These are phyloP conservation scores for Dryas octopetala DNA, from an alignment of 306 rosid genomes.

Conservation along the genomic window DNA sequence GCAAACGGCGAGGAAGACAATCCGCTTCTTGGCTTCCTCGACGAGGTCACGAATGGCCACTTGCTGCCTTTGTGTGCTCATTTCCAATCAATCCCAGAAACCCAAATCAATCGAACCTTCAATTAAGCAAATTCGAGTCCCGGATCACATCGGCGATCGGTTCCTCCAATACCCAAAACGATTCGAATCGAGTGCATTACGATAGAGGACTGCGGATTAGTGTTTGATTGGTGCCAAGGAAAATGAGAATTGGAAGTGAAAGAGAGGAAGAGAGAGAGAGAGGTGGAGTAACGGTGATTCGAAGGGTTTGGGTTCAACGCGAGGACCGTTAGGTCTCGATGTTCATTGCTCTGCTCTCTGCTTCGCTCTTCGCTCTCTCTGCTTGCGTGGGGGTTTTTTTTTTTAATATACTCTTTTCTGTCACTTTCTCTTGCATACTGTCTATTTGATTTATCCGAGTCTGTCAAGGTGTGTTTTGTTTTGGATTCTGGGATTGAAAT, in stretches of 20 bases:
- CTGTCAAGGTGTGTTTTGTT: neutral
- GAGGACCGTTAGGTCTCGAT: slow-evolving; percentile 43
- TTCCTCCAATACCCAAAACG: slow-evolving; percentile 13
- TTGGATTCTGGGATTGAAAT: slow-evolving; percentile 10
- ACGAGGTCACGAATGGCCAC: slow-evolving; percentile 80
- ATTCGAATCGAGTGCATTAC: slow-evolving; percentile 24
- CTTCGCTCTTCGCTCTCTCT: too few relatives aligned
- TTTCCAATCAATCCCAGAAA: slow-evolving; percentile 24
- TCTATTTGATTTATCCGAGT: neutral
- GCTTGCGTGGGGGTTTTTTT: slow-evolving; percentile 7
- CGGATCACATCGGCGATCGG: slow-evolving; percentile 10
- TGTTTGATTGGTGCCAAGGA: neutral
- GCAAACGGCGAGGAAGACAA: slow-evolving; percentile 70
- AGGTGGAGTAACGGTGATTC: neutral
- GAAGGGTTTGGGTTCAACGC: slow-evolving; percentile 34
- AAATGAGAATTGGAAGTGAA: neutral
- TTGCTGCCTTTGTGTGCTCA: slow-evolving; percentile 60
- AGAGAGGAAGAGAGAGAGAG: neutral
- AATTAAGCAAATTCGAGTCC: neutral
- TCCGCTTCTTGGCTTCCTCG: slow-evolving; percentile 93
- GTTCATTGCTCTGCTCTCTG: slow-evolving; percentile 4
- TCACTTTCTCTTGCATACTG: neutral
- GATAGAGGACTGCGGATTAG: neutral
- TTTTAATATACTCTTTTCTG: neutral
- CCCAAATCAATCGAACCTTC: slow-evolving; percentile 22